Conservation (phyloP, 176 grass and related monocot genomes). For the Chrysopogon serrulatus region DNA sequence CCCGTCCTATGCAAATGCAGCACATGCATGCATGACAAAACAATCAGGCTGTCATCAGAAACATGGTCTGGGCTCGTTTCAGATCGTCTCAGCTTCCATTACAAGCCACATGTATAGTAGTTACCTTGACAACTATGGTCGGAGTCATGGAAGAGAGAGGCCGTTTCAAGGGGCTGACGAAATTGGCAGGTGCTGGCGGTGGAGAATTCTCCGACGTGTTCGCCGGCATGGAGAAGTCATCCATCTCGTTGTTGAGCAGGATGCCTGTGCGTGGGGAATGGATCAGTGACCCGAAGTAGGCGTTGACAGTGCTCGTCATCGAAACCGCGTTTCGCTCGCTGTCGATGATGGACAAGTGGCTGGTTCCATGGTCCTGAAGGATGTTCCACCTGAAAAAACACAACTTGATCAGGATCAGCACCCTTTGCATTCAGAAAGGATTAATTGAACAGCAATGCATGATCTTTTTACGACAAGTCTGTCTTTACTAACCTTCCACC, state of each 20-base stretch:
- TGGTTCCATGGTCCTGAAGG: slow-evolving; percentile 80
- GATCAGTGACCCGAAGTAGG: slow-evolving; percentile 83
- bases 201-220: slow-evolving; percentile 37
- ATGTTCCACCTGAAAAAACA: slow-evolving; percentile 78
- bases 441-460: not conserved
- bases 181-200: slow-evolving; percentile 73
- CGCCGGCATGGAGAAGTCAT: slow-evolving; percentile 82
- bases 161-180: slow-evolving; percentile 72
- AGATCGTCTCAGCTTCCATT: not conserved
- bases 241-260: slow-evolving; percentile 97
- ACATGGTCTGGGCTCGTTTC: not conserved
- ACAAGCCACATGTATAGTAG: not conserved
- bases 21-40: not conserved
- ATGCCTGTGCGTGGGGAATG: slow-evolving; percentile 74
- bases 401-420: not conserved
- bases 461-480: not conserved
- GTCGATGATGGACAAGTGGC: slow-evolving; percentile 77
- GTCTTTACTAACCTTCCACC: slow-evolving; percentile 71
- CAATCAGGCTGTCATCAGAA: not conserved
- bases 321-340: slow-evolving; percentile 75
- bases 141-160: slow-evolving; percentile 87
- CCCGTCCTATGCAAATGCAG: slow-evolving; percentile 46
- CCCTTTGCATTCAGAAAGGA: not conserved
- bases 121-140: slow-evolving; percentile 53
- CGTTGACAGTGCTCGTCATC: slow-evolving; percentile 78